A percentile compares a stretch with the other conserved stretches of the same genome.
These are phyloP conservation scores for Pyrenophora seminiperda DNA, from an alignment of 2,329 filamentous ascomycete species.

Conservation along the genomic window DNA sequence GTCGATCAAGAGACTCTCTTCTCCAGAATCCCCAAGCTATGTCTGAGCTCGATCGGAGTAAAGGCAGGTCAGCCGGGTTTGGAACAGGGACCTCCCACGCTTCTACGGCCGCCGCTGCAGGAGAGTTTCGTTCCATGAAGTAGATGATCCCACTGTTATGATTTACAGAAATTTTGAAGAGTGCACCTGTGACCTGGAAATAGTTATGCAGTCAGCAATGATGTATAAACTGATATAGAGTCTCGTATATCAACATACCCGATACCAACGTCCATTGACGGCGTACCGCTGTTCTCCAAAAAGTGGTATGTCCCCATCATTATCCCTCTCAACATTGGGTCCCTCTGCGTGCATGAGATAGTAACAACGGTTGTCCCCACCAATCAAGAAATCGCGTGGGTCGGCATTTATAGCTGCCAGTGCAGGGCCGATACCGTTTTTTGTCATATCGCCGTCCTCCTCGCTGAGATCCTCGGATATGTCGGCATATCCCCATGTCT, in stretches of 20 bases:
- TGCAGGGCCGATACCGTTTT: not conserved
- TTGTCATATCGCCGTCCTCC: not conserved
- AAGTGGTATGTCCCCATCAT: not conserved
- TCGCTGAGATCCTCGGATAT: not conserved
- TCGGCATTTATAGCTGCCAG: not conserved
- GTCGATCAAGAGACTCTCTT: not conserved
- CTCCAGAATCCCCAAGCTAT: constrained; percentile 10
- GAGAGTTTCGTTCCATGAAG: not conserved
- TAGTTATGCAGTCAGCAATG: not conserved
- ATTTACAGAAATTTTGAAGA: not conserved
- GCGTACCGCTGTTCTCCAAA: not conserved
- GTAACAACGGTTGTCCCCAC: not conserved
- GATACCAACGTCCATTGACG: constrained; percentile 1
- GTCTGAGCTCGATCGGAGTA: constrained; percentile 4
- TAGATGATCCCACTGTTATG: not conserved
- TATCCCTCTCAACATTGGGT: constrained; percentile 42
- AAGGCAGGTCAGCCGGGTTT: constrained; percentile 1
- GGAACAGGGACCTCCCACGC: not conserved
- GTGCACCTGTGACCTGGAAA: not conserved
- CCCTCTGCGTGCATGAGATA: constrained; percentile 21
- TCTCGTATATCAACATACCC: not conserved
- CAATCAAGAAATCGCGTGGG: not conserved
- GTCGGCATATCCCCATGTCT: constrained; percentile 2
- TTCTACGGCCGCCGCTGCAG: not conserved
- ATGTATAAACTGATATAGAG: too few relatives aligned